A percentile compares a stretch with the other conserved stretches of the same genome.
Conservation (phyloP, 2,329 filamentous ascomycete genomes). For the Aspergillus cejpii region DNA sequence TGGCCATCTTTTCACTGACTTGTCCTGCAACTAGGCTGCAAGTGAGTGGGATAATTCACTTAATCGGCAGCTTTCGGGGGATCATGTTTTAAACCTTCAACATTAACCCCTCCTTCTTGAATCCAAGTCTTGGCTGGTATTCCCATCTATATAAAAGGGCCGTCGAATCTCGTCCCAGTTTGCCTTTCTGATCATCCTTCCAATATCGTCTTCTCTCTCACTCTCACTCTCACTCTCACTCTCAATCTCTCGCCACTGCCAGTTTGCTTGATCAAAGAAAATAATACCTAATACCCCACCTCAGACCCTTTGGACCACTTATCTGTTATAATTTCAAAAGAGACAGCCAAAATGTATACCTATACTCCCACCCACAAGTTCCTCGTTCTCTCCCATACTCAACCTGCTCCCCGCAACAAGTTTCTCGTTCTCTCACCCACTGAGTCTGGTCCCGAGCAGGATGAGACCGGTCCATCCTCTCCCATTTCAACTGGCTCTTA, state of each 20-base stretch:
- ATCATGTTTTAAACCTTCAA: conserved; percentile 16
- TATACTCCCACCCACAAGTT: conserved; percentile 26
- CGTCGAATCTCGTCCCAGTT: conserved; percentile 13
- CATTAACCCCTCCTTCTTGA: conserved; percentile 22
- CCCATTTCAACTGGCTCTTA: conserved; percentile 8
- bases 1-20: conserved; percentile 11
- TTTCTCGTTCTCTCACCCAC: conserved; percentile 28
- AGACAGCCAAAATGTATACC: conserved; percentile 25
- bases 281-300: not conserved
- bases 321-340: not conserved
- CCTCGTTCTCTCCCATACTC: conserved; percentile 25
- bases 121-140: conserved; percentile 15
- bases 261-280: conserved; percentile 2
- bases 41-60: conserved; percentile 16
- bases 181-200: not conserved
- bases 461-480: conserved; percentile 16
- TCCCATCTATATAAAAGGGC: conserved; percentile 26
- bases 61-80: conserved; percentile 23
- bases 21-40: conserved; percentile 11
- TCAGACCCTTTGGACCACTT: conserved; percentile 4
- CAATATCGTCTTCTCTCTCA: conserved; percentile 1
- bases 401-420: conserved; percentile 23
- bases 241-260: too few species aligned
- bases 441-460: conserved; percentile 2
- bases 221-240: not conserved